Evolutionary conservation across 768 basidiomycete genomes (phyloP).

Genomic region (Suillus luteus): DNA sequence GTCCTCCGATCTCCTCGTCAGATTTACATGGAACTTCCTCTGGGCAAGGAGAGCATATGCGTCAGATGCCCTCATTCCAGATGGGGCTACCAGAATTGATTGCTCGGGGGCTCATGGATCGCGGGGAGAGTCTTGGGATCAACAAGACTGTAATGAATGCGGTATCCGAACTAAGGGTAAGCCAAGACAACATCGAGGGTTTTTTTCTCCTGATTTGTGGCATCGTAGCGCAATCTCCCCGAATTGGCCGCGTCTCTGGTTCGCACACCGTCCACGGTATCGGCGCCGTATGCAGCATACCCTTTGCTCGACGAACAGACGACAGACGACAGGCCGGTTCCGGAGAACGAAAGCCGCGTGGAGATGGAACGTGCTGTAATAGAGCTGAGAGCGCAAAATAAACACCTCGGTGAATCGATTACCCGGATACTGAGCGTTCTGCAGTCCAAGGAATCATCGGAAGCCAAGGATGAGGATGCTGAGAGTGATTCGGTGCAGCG

Average conservation of each 20-base stretch:
- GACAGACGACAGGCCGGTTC: slow-evolving; percentile 59
- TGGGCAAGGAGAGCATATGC: slow-evolving; percentile 31
- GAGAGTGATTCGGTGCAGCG: slow-evolving; percentile 45
- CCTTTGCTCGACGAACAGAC: slow-evolving; percentile 64
- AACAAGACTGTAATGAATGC: slow-evolving; percentile 83
- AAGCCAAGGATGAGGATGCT: slow-evolving; percentile 42
- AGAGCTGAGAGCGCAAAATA: slow-evolving; percentile 57
- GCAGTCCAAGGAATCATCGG: slow-evolving; percentile 50
- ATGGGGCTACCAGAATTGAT: slow-evolving; percentile 71
- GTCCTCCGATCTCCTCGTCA: slow-evolving; percentile 27
- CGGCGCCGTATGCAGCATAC: slow-evolving; percentile 49
- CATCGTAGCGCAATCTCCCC: slow-evolving; percentile 74
- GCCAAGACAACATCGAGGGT: slow-evolving; percentile 17
- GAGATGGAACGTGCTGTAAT: slow-evolving; percentile 69
- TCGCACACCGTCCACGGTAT: slow-evolving; percentile 46
- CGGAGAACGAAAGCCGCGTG: slow-evolving; percentile 69
- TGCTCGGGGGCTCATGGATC: slow-evolving; percentile 70
- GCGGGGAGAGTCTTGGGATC: slow-evolving; percentile 79
- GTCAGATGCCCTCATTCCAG: slow-evolving; percentile 44
- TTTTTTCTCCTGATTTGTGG: slow-evolving; percentile 15
- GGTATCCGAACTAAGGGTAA: slow-evolving; percentile 73
- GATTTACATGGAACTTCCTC: slow-evolving; percentile 25
- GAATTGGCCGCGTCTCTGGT: slow-evolving; percentile 74
- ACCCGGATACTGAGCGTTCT: slow-evolving; percentile 76
- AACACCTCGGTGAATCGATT: slow-evolving; percentile 66